Evolutionary conservation across 148 eudicot species (phyloP).

Genomic region (Persicaria tinctoria): DNA sequence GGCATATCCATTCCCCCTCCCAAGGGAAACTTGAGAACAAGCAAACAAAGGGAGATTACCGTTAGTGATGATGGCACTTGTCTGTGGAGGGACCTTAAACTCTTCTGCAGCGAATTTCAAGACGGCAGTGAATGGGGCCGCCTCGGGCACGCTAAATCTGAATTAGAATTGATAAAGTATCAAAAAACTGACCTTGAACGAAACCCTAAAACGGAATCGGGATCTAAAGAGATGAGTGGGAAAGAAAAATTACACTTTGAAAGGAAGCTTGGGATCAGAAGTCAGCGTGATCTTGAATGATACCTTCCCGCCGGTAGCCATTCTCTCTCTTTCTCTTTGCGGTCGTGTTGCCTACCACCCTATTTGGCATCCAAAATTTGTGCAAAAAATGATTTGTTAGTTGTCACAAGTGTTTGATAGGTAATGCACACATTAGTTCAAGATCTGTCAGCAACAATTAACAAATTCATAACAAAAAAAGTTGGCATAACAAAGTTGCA

Average conservation of each 20-base stretch:
- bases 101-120: conserved; percentile 95
- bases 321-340: background rate
- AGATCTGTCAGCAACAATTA: too few species aligned
- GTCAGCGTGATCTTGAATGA: conserved; percentile 90
- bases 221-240: background rate
- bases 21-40: background rate
- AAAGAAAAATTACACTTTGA: conserved; percentile 63
- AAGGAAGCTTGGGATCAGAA: conserved; percentile 94
- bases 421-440: too few species aligned
- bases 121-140: conserved; percentile 86
- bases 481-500: too few species aligned
- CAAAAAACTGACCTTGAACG: background rate
- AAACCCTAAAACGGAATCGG: background rate
- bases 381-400: too few species aligned
- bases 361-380: too few species aligned
- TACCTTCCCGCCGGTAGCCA: conserved; percentile 91
- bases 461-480: too few species aligned
- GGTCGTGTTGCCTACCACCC: background rate
- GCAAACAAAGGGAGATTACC: conserved; percentile 28
- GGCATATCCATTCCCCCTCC: too few species aligned
- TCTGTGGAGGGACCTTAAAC: conserved; percentile 98
- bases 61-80: conserved; percentile 96
- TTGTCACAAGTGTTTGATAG: too few species aligned
- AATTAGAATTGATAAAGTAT: background rate
- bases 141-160: conserved; percentile 96